Conservation (phyloP, 179 eudicot species). For the Nepenthes alata region DNA sequence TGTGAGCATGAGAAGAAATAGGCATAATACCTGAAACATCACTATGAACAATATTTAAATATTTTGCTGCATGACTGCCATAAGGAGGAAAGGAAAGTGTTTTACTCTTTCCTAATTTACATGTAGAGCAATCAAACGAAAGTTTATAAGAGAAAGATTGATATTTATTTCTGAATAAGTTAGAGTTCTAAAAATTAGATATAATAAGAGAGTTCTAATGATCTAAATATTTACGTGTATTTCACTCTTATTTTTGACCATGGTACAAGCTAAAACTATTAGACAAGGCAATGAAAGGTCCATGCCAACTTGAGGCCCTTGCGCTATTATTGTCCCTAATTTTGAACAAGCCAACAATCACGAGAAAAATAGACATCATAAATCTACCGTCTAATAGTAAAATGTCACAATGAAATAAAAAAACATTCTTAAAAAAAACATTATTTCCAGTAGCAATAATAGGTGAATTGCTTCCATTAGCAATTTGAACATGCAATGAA, state of each 20-base stretch:
- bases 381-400: too few relatives aligned
- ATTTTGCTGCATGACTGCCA: background rate
- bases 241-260: background rate
- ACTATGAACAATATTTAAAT: background rate
- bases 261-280: background rate
- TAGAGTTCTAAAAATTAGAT: background rate
- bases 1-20: background rate
- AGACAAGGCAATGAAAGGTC: background rate
- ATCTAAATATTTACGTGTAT: background rate
- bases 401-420: background rate
- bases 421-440: background rate
- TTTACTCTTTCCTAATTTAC: slow-evolving; percentile 10
- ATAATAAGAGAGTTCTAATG: background rate
- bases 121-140: background rate
- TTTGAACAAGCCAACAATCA: background rate
- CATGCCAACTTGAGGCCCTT: background rate
- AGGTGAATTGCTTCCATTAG: background rate
- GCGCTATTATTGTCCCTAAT: too few relatives aligned
- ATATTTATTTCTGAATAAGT: background rate
- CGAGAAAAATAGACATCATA: background rate
- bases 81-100: slow-evolving; percentile 5
- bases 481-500: background rate
- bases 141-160: background rate
- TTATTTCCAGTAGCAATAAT: background rate
- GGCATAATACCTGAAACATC: slow-evolving; percentile 6